Conservation (phyloP, 352 stramenopile genomes). For the Sclerospora graminicola region DNA sequence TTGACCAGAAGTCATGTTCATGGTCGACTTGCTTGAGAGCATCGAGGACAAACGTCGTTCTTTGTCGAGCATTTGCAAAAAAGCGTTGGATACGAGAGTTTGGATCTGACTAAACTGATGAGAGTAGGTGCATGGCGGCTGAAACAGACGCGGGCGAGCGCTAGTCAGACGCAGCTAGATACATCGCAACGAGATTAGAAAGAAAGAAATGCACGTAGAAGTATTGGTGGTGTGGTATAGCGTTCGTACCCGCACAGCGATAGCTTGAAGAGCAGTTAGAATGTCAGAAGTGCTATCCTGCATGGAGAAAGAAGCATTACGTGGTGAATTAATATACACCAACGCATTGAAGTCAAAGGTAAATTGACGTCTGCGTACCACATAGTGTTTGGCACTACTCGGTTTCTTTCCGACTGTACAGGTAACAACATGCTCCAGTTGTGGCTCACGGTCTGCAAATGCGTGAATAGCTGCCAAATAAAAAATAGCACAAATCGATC, state of each 20-base stretch:
- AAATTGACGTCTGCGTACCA: slow-evolving; percentile 35
- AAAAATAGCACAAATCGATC: no score
- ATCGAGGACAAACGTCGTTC: slow-evolving; percentile 11
- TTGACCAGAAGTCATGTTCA: slow-evolving; percentile 3
- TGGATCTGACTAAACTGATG: slow-evolving; percentile 15
- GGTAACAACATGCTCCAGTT: slow-evolving; percentile 73
- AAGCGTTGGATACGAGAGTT: slow-evolving; percentile 14
- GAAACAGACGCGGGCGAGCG: slow-evolving; percentile 15
- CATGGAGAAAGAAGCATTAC: no score
- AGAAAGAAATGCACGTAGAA: neutral
- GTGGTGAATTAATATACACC: no score
- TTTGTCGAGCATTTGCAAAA: slow-evolving; percentile 12
- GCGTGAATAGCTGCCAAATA: slow-evolving; percentile 30
- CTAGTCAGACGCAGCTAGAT: slow-evolving; percentile 13
- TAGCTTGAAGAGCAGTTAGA: slow-evolving; percentile 35
- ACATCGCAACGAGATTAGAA: no score
- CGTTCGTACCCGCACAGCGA: slow-evolving; percentile 35
- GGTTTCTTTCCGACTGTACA: slow-evolving; percentile 97
- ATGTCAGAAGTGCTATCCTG: slow-evolving; percentile 51
- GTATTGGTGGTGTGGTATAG: neutral
- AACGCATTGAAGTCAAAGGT: neutral
- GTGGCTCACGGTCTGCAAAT: slow-evolving; percentile 24
- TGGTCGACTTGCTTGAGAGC: slow-evolving; percentile 7
- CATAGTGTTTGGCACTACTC: slow-evolving; percentile 91
- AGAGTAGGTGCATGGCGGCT: slow-evolving; percentile 12